A percentile compares a stretch with the other conserved stretches of the same genome.
Conservation (phyloP, 768 basidiomycete genomes). For the Naganishia onofrii region DNA sequence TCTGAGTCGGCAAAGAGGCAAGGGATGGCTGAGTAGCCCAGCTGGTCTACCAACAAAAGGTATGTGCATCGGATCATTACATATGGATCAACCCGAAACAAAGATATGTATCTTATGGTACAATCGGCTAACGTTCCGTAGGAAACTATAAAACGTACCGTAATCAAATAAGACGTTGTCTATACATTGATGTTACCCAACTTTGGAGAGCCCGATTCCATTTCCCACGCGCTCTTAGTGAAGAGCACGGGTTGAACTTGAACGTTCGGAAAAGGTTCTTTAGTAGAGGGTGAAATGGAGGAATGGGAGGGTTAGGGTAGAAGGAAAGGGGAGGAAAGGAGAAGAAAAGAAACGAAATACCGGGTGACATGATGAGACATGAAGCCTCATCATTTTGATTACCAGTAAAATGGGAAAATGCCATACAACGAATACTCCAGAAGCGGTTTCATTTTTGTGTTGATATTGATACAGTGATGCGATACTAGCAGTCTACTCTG, state of each 20-base stretch:
- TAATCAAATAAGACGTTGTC: conserved; percentile 30
- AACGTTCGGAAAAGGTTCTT: conserved; percentile 8
- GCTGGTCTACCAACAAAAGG: not conserved
- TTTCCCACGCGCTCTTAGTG: conserved; percentile 1
- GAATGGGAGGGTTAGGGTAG: not conserved
- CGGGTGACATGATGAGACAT: not conserved
- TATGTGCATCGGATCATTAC: not conserved
- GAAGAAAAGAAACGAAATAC: not conserved
- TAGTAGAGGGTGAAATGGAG: conserved; percentile 19
- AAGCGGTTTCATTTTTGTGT: not conserved
- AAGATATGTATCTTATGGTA: conserved; percentile 30
- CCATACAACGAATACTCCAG: conserved; percentile 15
- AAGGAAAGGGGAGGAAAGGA: not conserved
- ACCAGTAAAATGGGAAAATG: not conserved
- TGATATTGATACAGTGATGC: conserved; percentile 7
- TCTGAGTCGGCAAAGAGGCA: too few relatives aligned
- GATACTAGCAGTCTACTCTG: conserved; percentile 25
- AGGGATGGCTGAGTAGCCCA: not conserved
- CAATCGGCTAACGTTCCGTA: conserved; percentile 29
- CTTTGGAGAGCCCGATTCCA: conserved; percentile 14
- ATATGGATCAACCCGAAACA: not conserved
- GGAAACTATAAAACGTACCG: conserved; percentile 22
- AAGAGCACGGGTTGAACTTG: conserved; percentile 7
- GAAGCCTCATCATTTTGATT: not conserved
- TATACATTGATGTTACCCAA: conserved; percentile 24